Conservation (phyloP, 192 early-diverging fungal species). For the Coemansia sp. region DNA sequence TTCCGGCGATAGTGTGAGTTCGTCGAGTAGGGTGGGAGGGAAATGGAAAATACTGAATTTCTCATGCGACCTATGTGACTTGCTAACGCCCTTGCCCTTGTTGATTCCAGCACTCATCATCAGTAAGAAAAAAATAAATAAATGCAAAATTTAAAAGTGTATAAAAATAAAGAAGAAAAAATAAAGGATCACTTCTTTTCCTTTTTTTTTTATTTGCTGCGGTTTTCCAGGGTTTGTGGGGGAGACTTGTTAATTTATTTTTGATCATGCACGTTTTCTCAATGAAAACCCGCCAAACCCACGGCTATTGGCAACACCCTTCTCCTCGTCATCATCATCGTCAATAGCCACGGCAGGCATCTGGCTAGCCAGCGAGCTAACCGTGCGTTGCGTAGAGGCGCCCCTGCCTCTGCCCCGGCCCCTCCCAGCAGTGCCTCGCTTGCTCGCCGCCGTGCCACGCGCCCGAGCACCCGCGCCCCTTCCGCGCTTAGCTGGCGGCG, state of each 20-base stretch:
- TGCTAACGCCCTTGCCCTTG: not conserved
- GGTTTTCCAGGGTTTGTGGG: not conserved
- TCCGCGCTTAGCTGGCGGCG: not conserved
- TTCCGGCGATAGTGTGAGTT: constrained; percentile 2
- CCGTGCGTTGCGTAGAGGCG: not conserved
- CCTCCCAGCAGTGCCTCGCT: not conserved
- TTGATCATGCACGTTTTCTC: constrained; percentile 9
- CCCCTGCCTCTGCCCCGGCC: not conserved
- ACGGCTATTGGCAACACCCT: not conserved
- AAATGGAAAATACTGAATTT: constrained; percentile 13
- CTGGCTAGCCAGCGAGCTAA: not conserved
- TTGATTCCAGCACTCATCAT: not conserved
- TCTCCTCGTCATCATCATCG: constrained; percentile 3
- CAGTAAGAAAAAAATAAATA: not conserved
- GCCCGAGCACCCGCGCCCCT: not conserved
- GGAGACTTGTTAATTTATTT: not conserved
- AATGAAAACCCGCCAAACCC: constrained; percentile 35
- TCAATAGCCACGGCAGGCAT: not conserved
- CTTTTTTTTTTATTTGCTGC: not conserved
- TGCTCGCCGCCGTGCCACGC: not conserved
- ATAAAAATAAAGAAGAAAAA: not conserved
- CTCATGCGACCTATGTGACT: not conserved
- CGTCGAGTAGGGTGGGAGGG: not conserved
- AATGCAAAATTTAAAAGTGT: not conserved
- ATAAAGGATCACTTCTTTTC: too few species aligned